Base-by-base conservation (phyloP, 2,329 filamentous ascomycete genomes). In the Rutstroemia sp. region DNA sequence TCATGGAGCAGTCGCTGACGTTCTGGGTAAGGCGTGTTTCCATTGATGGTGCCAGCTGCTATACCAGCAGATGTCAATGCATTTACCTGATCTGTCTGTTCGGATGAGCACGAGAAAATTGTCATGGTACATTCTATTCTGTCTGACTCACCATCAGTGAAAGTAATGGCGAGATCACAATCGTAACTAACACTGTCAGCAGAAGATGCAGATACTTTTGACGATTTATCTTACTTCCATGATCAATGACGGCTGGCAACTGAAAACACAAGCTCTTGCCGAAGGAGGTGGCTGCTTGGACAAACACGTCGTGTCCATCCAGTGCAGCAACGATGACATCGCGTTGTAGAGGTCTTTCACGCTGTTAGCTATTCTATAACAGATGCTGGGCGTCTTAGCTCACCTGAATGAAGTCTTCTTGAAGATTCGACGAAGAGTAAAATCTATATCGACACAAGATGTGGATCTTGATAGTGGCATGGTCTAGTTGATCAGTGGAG, bases 241-340 rank as follows among this genome's bases (percentile, higher is more conserved):
- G 83, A 66, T 92, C 87, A 56, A 96, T 85, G 34, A 96, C 84
- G 23, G 92, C 92, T 8, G 92, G 92, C 1, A 96, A 78, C 70
- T 96, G 92, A 69, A 92, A 96, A 73, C 92, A 96, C 53, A 96
- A 72, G 67, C 89, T 95, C 72, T 96, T 96, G 44, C 92, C 92
- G 70, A 96, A 96, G 9, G 87, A 89, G 3, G 88, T 92, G 54
- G 88, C 88, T 48, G 92, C 92, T 72, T 96, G 92, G 1, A 97
- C 80, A 68, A 95, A 96, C 45, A 97, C 87, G 84, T 97, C 92
- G 60, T 92, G 79, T 16, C 89, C 87, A 56, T 87, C 82, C 8
- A 96, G 77, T 2, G 89, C 88, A 7, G 89, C 88, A 57, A 80
- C 78, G 55, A 97, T 92, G 56, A 96, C 91, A 67, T 97, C 91